phyloP scores from a whole-genome alignment of 2,329 filamentous ascomycete genomes.

The Neobulgaria alba region DNA sequence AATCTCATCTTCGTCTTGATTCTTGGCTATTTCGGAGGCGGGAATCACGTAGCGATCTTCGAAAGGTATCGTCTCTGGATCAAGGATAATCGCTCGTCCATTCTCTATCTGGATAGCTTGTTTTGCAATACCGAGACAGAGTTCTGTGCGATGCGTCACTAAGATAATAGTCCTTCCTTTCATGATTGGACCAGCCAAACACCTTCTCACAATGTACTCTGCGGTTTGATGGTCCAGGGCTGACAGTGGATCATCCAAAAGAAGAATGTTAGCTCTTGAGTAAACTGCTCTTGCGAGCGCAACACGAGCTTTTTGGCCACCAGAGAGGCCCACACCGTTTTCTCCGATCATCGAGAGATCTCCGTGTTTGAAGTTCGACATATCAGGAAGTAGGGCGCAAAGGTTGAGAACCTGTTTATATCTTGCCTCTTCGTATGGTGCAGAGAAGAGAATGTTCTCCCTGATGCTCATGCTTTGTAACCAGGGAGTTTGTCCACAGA shows the following conservation, averaged over 20 bases:
- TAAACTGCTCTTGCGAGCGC: slow-evolving; percentile 54
- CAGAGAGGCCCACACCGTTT: slow-evolving; percentile 52
- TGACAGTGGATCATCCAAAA: slow-evolving; percentile 52
- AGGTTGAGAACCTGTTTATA: slow-evolving; percentile 62
- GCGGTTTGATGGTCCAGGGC: slow-evolving; percentile 57
- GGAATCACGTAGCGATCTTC: slow-evolving; percentile 20
- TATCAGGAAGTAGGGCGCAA: slow-evolving; percentile 52
- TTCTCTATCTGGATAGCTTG: slow-evolving; percentile 64
- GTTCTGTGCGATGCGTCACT: slow-evolving; percentile 58
- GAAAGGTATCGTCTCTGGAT: slow-evolving; percentile 17
- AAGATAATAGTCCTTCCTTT: slow-evolving; percentile 46
- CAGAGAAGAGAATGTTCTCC: slow-evolving; percentile 58
- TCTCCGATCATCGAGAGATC: slow-evolving; percentile 54
- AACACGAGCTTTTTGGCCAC: slow-evolving; percentile 51
- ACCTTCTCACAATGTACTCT: slow-evolving; percentile 48
- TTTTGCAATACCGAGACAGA: slow-evolving; percentile 64
- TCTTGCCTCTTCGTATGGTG: slow-evolving; percentile 57
- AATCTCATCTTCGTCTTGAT: slow-evolving; percentile 29
- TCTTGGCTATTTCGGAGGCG: slow-evolving; percentile 15
- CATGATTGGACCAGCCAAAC: slow-evolving; percentile 46
- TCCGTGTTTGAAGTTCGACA: slow-evolving; percentile 53
- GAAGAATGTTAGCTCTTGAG: slow-evolving; percentile 42
- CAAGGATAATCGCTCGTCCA: slow-evolving; percentile 37
- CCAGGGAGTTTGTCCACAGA: slow-evolving; percentile 60
- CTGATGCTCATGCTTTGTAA: slow-evolving; percentile 61